Base-by-base conservation (phyloP, 441 rosid genomes). In the Geranium incanum region DNA sequence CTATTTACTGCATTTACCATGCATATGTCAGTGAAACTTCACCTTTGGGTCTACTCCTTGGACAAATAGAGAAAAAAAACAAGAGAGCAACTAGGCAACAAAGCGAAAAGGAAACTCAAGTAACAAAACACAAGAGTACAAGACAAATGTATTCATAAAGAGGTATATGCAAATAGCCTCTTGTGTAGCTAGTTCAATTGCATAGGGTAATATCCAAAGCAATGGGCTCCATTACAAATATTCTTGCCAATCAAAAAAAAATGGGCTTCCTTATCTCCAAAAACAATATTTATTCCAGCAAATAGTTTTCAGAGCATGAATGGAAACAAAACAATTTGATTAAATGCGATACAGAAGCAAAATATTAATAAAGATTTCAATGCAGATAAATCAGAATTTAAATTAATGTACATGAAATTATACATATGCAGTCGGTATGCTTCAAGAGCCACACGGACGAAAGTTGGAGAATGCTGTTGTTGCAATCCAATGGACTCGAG, bases 311-410 rank as follows among this genome's bases (percentile, higher is more conserved):
- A 2, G 60, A 2, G 4, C 19, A 3, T n/a, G 60, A 16, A n/a
- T 52, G 0, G 52, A 45, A 8, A 45, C 6, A 18, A 52, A 52
- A n/a, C 60, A 52, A 45, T 5, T 52, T 52, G 60, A 52, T n/a
- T 52, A 21, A n/a, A 52, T 52, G 15, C 16, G 60, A 52, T 52
- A 52, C 60, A 52, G 18, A 52, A 52, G 60, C 60, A 52, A 52
- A 13, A 52, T 52, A 52, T 52, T 52, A 52, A n/a, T 13, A 13
- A 52, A 52, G 52, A 52, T 13, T 52, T 52, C n/a, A n/a, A 52
- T 12, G 60, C 21, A 16, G 18, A 52, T 15, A 18, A 55, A 55
- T 55, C 62, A 55, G 62, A 15, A 55, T 55, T 15, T 6, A 55
- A 55, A 55, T 6, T 55, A 55, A 55, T 55, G 19, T 55, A 55